Evolutionary conservation across 1,139 yeast genomes (phyloP), one percentile per base, ranked within the genome.

Genomic region (Zygosaccharomyces sapae): DNA sequence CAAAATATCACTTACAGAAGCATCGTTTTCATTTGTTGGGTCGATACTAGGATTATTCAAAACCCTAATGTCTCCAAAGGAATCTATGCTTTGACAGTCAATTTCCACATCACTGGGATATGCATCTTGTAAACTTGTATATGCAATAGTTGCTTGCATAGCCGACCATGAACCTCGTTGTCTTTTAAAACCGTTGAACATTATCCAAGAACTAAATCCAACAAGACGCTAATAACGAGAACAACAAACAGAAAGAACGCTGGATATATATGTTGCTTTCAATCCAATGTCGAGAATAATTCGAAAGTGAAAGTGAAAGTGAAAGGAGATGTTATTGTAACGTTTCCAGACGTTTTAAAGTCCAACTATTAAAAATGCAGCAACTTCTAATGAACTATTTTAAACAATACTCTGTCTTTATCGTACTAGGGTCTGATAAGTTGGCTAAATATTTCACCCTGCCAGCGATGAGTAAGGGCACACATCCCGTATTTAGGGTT

Each of bases 91-190:
- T 5, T 47, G 47, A 10, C 40, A 41, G 10, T 44, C 44, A 20
- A 44, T 20, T 12, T 46, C 47, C 18, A 38, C 42, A 27, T 46
- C 50, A 25, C 37, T 13, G 20, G 42, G 46, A 20, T 47, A 44
- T 10, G 33, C 41, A 24, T 47, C 50, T 16, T 30, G 38, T 5
- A 34, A 33, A 27, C 43, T 45, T 13, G 50, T 45, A 16, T 41
- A 41, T 10, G 50, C 51, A 7, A 53, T 44, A 7, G 57, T 48
- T 18, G 57, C 57, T 29, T 54, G 54, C 16, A 48, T 51, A n/a
- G 53, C 57, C n/a, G 57, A 52, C 33, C 46, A 39, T n/a, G 57
- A 48, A 12, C 49, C 51, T 13, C 49, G 45, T n/a, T 45, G 47
- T 46, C 51, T 48, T 39, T 40, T 38, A 41, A 48, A 41, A 35